A percentile compares a stretch with the other conserved stretches of the same genome.
These are phyloP conservation scores for Hibiscus trionum DNA, from an alignment of 345 rosid genomes.

Conservation along the genomic window DNA sequence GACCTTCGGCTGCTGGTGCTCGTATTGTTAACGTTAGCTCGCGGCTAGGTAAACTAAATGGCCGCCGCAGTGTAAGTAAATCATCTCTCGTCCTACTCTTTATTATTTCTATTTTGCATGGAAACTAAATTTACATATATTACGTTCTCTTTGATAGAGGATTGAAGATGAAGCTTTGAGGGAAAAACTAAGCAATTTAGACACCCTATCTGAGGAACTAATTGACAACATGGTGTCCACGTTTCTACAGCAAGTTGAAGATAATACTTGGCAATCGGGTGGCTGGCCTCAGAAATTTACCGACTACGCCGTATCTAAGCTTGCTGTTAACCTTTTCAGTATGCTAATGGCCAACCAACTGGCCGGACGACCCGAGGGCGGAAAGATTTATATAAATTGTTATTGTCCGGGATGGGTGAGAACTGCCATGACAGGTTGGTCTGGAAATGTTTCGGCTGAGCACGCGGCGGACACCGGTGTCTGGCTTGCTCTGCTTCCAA, in stretches of 20 bases:
- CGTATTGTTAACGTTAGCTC: slow-evolving; percentile 36
- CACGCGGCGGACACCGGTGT: slow-evolving; percentile 92
- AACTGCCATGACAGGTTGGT: slow-evolving; percentile 96
- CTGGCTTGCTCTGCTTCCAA: slow-evolving; percentile 86
- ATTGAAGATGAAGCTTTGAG: slow-evolving; percentile 52
- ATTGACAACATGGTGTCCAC: slow-evolving; percentile 48
- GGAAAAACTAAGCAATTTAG: slow-evolving; percentile 43
- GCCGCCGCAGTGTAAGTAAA: slow-evolving; percentile 68
- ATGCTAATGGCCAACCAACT: slow-evolving; percentile 57
- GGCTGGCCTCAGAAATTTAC: slow-evolving; percentile 88
- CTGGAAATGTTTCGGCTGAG: slow-evolving; percentile 74
- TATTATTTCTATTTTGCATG: too few relatives aligned
- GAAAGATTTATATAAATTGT: slow-evolving; percentile 71
- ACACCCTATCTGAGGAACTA: slow-evolving; percentile 55
- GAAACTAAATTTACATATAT: neutral
- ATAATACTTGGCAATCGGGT: slow-evolving; percentile 64
- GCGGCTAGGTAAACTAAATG: slow-evolving; percentile 68
- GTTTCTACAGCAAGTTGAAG: slow-evolving; percentile 74
- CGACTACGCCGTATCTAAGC: slow-evolving; percentile 82
- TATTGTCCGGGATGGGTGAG: slow-evolving; percentile 98
- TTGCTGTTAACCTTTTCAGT: slow-evolving; percentile 76
- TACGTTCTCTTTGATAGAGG: slow-evolving; percentile 37
- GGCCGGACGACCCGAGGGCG: slow-evolving; percentile 56
- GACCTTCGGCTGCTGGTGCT: slow-evolving; percentile 56
- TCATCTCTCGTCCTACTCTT: neutral